Evolutionary conservation across 2,329 filamentous ascomycete genomes (phyloP).

Genomic region (Beauveria rudraprayagi): DNA sequence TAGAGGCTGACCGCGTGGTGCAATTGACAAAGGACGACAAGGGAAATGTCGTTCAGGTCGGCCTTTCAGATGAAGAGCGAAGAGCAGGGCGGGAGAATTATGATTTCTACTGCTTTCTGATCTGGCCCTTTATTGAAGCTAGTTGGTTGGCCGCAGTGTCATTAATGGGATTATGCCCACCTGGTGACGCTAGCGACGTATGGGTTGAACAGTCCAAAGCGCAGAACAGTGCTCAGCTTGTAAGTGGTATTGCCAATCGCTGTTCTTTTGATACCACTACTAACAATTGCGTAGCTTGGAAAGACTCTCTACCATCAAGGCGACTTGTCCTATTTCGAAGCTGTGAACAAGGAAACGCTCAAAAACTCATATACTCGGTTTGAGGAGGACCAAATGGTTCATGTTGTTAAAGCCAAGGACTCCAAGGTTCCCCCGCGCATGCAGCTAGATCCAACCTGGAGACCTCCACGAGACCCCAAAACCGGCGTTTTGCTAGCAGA

Average conservation of each 20-base stretch:
- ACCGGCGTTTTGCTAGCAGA: constrained; percentile 57
- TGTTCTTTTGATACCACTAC: too few relatives aligned
- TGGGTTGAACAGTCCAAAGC: constrained; percentile 76
- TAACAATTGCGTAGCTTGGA: constrained; percentile 52
- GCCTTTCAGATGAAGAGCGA: constrained; percentile 69
- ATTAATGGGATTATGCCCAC: constrained; percentile 73
- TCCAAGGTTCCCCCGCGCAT: constrained; percentile 53
- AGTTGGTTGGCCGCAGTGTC: constrained; percentile 87
- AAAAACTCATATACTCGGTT: constrained; percentile 88
- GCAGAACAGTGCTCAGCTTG: constrained; percentile 73
- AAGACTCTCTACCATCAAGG: constrained; percentile 98
- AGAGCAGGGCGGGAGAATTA: constrained; percentile 82
- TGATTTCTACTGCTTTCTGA: constrained; percentile 97
- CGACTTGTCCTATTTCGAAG: constrained; percentile 93
- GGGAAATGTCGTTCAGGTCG: constrained; percentile 55
- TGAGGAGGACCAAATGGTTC: constrained; percentile 81
- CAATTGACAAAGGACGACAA: constrained; percentile 51
- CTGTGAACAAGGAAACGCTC: constrained; percentile 95
- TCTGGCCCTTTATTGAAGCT: constrained; percentile 97
- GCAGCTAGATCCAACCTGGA: constrained; percentile 67
- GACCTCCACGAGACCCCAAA: constrained; percentile 53
- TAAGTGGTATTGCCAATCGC: constrained; percentile 31
- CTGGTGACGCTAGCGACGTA: constrained; percentile 46
- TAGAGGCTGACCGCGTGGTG: constrained; percentile 75
- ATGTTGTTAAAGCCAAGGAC: constrained; percentile 62